phyloP scores from a whole-genome alignment of 2,329 filamentous ascomycete genomes.

The Cercospora sp. region DNA sequence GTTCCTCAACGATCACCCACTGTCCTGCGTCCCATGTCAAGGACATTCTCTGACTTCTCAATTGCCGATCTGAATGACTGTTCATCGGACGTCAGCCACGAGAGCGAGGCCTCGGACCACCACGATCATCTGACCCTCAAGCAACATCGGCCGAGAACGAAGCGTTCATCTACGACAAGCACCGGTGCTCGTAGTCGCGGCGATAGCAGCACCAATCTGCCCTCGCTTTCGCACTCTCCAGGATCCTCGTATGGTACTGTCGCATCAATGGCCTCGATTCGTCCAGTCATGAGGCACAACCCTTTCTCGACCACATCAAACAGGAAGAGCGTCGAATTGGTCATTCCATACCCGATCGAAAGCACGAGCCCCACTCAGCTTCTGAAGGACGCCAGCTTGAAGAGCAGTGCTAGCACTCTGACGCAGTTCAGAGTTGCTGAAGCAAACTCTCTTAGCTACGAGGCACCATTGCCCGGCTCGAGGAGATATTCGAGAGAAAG shows the following conservation, averaged over 20 bases:
- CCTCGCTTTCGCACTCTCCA: conserved; percentile 51
- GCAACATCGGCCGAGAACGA: conserved; percentile 20
- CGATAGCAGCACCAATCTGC: conserved; percentile 39
- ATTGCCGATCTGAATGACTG: conserved; percentile 29
- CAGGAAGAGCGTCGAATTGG: conserved; percentile 45
- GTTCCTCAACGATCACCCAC: conserved; percentile 51
- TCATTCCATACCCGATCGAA: conserved; percentile 42
- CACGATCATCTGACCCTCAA: conserved; percentile 39
- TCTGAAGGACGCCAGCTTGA: conserved; percentile 34
- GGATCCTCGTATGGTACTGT: conserved; percentile 47
- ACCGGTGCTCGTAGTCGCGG: conserved; percentile 12
- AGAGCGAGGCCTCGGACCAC: conserved; percentile 46
- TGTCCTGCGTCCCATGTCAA: conserved; percentile 39
- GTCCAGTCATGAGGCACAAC: conserved; percentile 45
- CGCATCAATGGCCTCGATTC: conserved; percentile 45
- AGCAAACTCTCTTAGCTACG: conserved; percentile 31
- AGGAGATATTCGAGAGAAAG: conserved; percentile 9
- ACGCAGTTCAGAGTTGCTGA: conserved; percentile 38
- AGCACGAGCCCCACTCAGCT: conserved; percentile 28
- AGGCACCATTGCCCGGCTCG: conserved; percentile 13
- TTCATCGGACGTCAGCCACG: conserved; percentile 16
- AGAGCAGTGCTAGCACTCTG: conserved; percentile 37
- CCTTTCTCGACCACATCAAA: conserved; percentile 43
- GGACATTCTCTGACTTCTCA: conserved; percentile 47
- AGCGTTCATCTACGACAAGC: conserved; percentile 27